Evolutionary conservation across 176 grass and related monocot species (phyloP).

Genomic region (Thalia dealbata): DNA sequence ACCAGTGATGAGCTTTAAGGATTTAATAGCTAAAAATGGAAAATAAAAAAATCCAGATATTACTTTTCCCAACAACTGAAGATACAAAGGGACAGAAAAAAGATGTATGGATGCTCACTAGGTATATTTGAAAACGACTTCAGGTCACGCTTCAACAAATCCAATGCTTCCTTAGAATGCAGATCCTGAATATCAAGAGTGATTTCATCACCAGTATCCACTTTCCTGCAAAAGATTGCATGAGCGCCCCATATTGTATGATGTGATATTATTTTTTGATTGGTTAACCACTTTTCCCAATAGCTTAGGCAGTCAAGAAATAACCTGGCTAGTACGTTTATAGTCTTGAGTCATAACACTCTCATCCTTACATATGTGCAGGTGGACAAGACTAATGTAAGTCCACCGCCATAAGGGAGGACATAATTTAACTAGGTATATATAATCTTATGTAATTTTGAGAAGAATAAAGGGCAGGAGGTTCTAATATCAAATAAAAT

Average conservation of each 20-base stretch:
- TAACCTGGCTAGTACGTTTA: too few relatives aligned
- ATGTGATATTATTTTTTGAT: neutral
- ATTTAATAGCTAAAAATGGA: conserved; percentile 43
- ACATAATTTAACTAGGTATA: too few relatives aligned
- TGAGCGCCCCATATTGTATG: neutral
- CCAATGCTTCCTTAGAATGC: conserved; percentile 43
- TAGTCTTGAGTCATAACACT: too few relatives aligned
- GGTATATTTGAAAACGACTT: conserved; percentile 67
- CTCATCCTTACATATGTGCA: too few relatives aligned
- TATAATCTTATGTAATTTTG: too few relatives aligned
- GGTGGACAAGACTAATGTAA: too few relatives aligned
- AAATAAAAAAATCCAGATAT: conserved; percentile 9
- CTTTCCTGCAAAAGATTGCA: conserved; percentile 38
- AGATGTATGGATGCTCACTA: conserved; percentile 34
- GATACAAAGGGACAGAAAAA: conserved; percentile 10
- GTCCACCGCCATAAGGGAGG: too few relatives aligned
- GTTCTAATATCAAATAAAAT: too few relatives aligned
- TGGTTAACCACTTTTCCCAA: too few relatives aligned
- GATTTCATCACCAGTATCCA: conserved; percentile 32
- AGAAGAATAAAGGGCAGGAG: too few relatives aligned
- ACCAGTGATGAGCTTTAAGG: conserved; percentile 53
- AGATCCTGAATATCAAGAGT: conserved; percentile 42
- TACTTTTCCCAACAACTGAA: neutral
- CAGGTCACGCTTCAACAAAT: conserved; percentile 62
- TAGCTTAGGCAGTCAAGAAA: too few relatives aligned